These are phyloP conservation scores for Nannochloropsis granulata DNA, from an alignment of 108 stramenopile genomes.

Conservation along the genomic window DNA sequence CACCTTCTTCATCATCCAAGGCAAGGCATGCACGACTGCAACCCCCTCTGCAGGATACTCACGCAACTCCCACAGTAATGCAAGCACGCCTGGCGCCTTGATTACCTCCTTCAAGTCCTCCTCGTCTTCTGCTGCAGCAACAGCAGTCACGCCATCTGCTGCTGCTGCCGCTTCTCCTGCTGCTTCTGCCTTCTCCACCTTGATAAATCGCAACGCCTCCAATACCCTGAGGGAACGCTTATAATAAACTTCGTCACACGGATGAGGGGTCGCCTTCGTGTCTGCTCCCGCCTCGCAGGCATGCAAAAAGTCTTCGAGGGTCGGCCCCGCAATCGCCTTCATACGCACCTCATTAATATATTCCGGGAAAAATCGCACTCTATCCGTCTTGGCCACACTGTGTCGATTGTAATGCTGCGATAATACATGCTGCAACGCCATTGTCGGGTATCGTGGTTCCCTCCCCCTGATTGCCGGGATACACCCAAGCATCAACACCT, in stretches of 20 bases:
- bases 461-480: constrained; percentile 85
- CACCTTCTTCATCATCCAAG: neutral
- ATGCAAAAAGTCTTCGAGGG: constrained; percentile 63
- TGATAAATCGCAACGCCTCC: neutral
- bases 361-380: constrained; percentile 55
- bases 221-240: neutral
- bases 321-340: constrained; percentile 58
- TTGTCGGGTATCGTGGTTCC: constrained; percentile 82
- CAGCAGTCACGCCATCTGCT: neutral
- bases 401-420: constrained; percentile 37
- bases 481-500: constrained; percentile 93
- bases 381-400: constrained; percentile 57
- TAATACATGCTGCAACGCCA: constrained; percentile 70
- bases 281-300: neutral
- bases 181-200: neutral
- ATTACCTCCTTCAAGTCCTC: neutral
- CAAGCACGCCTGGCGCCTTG: neutral
- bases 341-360: constrained; percentile 58
- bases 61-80: neutral
- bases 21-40: neutral
- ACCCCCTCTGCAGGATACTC: neutral
- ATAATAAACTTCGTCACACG: neutral
- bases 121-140: neutral
- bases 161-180: neutral
- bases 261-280: neutral